A percentile compares a stretch with the other conserved stretches of the same genome.
These are phyloP conservation scores for Anthracocystis walkeri DNA, from an alignment of 1,284 basidiomycete species.

Conservation along the genomic window DNA sequence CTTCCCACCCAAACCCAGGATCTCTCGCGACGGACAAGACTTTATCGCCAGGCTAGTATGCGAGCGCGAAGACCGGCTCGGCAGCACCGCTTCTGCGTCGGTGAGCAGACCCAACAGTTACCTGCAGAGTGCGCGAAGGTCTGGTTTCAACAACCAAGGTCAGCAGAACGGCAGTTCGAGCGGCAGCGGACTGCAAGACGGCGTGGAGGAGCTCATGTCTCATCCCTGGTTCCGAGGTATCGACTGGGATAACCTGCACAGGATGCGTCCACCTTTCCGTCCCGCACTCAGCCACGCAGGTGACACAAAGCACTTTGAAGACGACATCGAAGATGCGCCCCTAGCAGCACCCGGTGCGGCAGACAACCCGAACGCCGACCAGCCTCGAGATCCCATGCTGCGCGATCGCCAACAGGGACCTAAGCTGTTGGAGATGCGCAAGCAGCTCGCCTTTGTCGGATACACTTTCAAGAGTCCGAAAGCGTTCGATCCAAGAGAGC, in stretches of 20 bases:
- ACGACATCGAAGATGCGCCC: slow-evolving; percentile 87
- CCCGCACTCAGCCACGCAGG: slow-evolving; percentile 76
- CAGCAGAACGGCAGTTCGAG: slow-evolving; percentile 39
- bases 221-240: slow-evolving; percentile 67
- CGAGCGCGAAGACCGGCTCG: slow-evolving; percentile 92
- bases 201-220: slow-evolving; percentile 87
- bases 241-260: slow-evolving; percentile 55
- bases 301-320: slow-evolving; percentile 71
- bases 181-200: slow-evolving; percentile 73
- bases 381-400: slow-evolving; percentile 87
- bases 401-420: slow-evolving; percentile 84
- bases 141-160: slow-evolving; percentile 76
- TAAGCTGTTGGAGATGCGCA: slow-evolving; percentile 87
- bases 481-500: slow-evolving; percentile 53
- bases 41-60: slow-evolving; percentile 89
- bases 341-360: slow-evolving; percentile 88
- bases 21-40: slow-evolving; percentile 86
- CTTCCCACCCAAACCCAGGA: slow-evolving; percentile 84
- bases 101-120: slow-evolving; percentile 81
- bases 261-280: slow-evolving; percentile 84
- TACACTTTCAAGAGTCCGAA: slow-evolving; percentile 66
- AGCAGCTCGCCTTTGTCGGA: slow-evolving; percentile 84
- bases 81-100: slow-evolving; percentile 78
- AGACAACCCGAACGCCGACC: slow-evolving; percentile 75
- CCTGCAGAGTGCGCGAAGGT: slow-evolving; percentile 79